Conservation (phyloP, 1,284 basidiomycete species). For the Malassezia nana region DNA sequence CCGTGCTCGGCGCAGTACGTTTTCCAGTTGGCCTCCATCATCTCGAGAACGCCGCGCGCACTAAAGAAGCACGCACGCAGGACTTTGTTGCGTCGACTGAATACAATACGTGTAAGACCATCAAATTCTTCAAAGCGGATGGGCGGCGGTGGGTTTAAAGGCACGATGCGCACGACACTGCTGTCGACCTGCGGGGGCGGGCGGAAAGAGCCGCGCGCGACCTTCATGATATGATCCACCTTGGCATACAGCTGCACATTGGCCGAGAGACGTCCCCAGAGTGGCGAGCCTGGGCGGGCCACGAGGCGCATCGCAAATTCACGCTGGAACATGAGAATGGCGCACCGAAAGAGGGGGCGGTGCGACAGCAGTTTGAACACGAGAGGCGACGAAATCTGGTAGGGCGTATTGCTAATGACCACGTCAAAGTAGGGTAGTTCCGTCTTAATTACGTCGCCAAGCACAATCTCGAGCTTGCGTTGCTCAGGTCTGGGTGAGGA, state of each 20-base stretch:
- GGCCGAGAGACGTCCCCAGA: constrained; percentile 88
- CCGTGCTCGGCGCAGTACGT: constrained; percentile 80
- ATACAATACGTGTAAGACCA: constrained; percentile 79
- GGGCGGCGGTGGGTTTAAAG: constrained; percentile 86
- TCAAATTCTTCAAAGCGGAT: constrained; percentile 97
- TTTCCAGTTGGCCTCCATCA: constrained; percentile 85
- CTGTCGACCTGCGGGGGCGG: constrained; percentile 92
- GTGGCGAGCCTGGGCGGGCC: constrained; percentile 68
- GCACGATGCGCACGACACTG: constrained; percentile 79
- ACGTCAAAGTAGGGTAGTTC: constrained; percentile 96
- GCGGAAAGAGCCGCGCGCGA: constrained; percentile 88
- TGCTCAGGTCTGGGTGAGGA: constrained; percentile 67
- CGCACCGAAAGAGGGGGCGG: constrained; percentile 81
- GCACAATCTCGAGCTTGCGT: constrained; percentile 81
- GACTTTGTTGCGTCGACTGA: constrained; percentile 81
- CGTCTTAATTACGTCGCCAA: constrained; percentile 95
- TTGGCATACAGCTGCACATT: constrained; percentile 94
- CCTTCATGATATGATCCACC: constrained; percentile 93
- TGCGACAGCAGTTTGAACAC: constrained; percentile 95
- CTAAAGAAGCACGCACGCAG: constrained; percentile 68
- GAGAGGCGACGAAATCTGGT: constrained; percentile 96
- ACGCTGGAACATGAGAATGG: constrained; percentile 98
- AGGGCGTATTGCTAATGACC: constrained; percentile 97
- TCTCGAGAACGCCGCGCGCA: constrained; percentile 85
- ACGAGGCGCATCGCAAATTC: constrained; percentile 91